These are phyloP conservation scores for Aspergillus avenaceus DNA, from an alignment of 495 filamentous ascomycete genomes.

Conservation along the genomic window DNA sequence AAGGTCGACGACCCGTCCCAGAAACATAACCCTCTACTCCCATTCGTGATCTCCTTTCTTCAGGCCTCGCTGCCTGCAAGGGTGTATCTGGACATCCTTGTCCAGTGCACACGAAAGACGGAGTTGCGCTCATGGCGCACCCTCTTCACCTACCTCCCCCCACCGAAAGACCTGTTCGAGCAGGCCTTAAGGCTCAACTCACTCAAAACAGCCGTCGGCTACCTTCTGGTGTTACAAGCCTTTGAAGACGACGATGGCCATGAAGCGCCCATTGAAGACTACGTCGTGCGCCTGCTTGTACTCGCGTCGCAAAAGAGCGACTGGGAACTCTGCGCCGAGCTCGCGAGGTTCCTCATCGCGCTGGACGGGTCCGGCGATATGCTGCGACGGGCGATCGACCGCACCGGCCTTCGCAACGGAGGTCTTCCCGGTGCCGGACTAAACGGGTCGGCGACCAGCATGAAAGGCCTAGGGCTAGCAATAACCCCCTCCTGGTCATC, in stretches of 20 bases:
- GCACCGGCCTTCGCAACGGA: conserved; percentile 52
- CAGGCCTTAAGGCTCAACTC: conserved; percentile 76
- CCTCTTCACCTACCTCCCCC: conserved; percentile 83
- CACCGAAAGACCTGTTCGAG: conserved; percentile 87
- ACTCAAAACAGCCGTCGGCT: conserved; percentile 95
- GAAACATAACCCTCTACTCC: conserved; percentile 64
- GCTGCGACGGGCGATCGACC: conserved; percentile 69
- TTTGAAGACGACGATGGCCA: conserved; percentile 76
- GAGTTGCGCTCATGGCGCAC: conserved; percentile 94
- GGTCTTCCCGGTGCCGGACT: conserved; percentile 15
- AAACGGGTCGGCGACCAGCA: conserved; percentile 25
- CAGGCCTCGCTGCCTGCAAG: conserved; percentile 71
- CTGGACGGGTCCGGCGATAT: conserved; percentile 84
- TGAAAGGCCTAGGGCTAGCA: conserved; percentile 39
- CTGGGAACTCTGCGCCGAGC: conserved; percentile 95
- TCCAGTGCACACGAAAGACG: conserved; percentile 97
- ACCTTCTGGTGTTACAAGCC: conserved; percentile 90
- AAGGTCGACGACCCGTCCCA: conserved; percentile 25
- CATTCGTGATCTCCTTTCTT: conserved; percentile 82
- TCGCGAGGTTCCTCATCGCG: conserved; percentile 88
- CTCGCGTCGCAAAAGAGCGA: conserved; percentile 79
- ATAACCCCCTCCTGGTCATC: conserved; percentile 37
- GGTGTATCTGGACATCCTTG: conserved; percentile 84
- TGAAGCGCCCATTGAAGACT: conserved; percentile 59
- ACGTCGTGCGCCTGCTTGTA: conserved; percentile 74